Base-by-base conservation (phyloP, 257 asterid species). In the Salvia splendens region DNA sequence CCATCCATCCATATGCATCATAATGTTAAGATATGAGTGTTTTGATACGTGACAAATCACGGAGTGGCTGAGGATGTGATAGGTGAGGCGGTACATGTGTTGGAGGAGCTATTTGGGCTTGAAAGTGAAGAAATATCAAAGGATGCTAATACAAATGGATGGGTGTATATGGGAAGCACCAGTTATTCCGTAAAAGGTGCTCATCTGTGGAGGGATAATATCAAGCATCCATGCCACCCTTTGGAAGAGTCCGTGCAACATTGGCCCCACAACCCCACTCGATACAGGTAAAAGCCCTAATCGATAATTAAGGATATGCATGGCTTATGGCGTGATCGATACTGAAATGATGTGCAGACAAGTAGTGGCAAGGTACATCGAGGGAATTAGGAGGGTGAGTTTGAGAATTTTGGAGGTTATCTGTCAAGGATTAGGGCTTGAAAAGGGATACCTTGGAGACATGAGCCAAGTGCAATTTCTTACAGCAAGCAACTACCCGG, bases 161-260 rank as follows among this genome's bases (percentile, higher is more conserved):
- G 83, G 77, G 67, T 81, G 5, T 83, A 45, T 69, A 72, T 78
- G 73, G 78, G 64, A 15, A 82, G 84, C 77, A 72, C 77, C 7
- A 77, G 60, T 38, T 38, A 3, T 61, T 62, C 71, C 3, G 12
- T 64, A 5, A 75, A 76, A 33, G 87, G 87, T 30, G 75, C 75
- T 45, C 85, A 77, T 83, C 72, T 84, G 69, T 86, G 90, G 94
- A 84, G 94, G 72, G 88, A 84, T 28, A 79, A 78, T 68, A 42
- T 87, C 9, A 86, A 86, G 60, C 92, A 84, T 64, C 73, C 65
- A 55, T 86, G 91, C 67, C 77, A 84, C 69, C 96, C 96, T 46
- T 64, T 86, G 32, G 79, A 83, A 53, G 77, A 81, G 36, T 69
- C 75, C 78, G 68, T 78, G 78, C 84, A 74, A 69, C 64, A 33